Evolutionary conservation across 1,284 basidiomycete genomes (phyloP).

Genomic region (Takashimella tepidaria): DNA sequence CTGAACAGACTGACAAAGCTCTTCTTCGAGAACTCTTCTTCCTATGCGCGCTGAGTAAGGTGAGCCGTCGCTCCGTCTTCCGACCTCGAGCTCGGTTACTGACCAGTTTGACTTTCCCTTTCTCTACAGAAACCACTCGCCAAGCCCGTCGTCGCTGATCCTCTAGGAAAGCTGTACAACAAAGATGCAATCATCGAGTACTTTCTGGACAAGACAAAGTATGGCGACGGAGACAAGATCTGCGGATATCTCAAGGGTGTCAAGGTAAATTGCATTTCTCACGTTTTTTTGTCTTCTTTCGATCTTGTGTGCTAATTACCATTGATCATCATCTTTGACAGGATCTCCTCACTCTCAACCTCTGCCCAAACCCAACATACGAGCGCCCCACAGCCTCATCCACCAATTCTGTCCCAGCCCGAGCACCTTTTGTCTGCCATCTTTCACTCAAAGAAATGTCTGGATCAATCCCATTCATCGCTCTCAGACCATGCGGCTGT

Average conservation of each 20-base stretch:
- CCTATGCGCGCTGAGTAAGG: conserved; percentile 88
- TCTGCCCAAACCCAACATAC: conserved; percentile 64
- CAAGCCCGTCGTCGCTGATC: conserved; percentile 81
- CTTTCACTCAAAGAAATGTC: conserved; percentile 90
- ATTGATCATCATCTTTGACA: too few species aligned
- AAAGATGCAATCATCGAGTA: conserved; percentile 86
- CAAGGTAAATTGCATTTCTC: too few species aligned
- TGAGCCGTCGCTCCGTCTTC: conserved; percentile 44
- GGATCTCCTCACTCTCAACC: conserved; percentile 76
- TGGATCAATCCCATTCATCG: conserved; percentile 79
- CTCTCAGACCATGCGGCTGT: conserved; percentile 79
- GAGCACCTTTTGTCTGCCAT: conserved; percentile 75
- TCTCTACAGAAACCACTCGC: conserved; percentile 63
- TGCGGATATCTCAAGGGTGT: conserved; percentile 80
- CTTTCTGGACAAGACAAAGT: conserved; percentile 68
- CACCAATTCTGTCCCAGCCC: conserved; percentile 47
- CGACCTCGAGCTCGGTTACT: too few species aligned
- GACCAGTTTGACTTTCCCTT: conserved; percentile 3
- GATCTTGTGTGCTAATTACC: too few species aligned
- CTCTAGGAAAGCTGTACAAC: conserved; percentile 86
- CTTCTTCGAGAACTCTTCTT: conserved; percentile 80
- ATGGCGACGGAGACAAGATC: conserved; percentile 73
- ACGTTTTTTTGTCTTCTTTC: too few species aligned
- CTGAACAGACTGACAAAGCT: conserved; percentile 71
- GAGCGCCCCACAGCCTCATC: conserved; percentile 35